A percentile compares a stretch with the other conserved stretches of the same genome.
phyloP scores from a whole-genome alignment of 495 filamentous ascomycete genomes.

The Tuber brumale region DNA sequence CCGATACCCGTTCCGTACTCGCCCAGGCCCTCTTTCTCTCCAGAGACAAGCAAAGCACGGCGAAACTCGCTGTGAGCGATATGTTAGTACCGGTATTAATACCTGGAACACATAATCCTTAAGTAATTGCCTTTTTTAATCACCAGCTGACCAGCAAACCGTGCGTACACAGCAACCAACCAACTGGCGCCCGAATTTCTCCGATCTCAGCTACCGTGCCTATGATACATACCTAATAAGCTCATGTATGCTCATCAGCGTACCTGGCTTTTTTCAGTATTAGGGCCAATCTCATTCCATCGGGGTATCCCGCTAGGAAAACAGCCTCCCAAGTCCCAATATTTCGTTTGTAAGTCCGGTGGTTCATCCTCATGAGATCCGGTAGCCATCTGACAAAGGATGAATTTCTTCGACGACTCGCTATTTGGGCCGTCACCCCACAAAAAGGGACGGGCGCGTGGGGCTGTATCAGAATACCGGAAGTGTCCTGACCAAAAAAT shows the following conservation, averaged over 20 bases:
- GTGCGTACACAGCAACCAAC: background rate
- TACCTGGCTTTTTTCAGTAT: background rate
- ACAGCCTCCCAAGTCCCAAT: background rate
- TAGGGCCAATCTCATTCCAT: background rate
- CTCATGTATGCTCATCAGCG: background rate
- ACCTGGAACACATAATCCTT: background rate
- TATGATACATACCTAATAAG: background rate
- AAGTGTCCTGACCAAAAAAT: background rate
- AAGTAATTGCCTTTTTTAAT: background rate
- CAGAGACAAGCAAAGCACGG: background rate
- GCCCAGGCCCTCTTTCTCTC: background rate
- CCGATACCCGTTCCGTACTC: background rate
- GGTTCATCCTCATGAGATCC: background rate
- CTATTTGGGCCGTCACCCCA: background rate
- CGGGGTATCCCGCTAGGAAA: background rate
- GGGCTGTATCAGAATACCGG: background rate
- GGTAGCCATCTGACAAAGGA: background rate
- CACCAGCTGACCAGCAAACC: background rate
- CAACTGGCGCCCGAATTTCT: background rate
- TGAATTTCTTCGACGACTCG: background rate
- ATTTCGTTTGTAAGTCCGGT: background rate
- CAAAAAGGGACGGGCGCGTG: background rate
- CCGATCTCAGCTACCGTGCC: background rate
- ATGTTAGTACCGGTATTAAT: background rate
- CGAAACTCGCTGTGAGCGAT: background rate